A percentile compares a stretch with the other conserved stretches of the same genome.
Conservation (phyloP, 1,139 yeast genomes). For the Protomyces lactucae-debilis region DNA sequence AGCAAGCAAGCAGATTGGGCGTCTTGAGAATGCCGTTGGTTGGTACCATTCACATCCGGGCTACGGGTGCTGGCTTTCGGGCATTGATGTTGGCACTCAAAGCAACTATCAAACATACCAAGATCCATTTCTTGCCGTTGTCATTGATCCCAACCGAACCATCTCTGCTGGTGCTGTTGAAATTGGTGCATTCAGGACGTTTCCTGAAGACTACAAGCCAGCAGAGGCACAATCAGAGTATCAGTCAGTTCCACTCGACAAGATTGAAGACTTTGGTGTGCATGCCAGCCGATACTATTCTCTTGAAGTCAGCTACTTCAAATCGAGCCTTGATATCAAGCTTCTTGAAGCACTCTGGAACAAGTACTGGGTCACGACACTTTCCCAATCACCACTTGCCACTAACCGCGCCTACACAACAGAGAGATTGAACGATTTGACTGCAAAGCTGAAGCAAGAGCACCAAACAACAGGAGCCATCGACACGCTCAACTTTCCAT, state of each 20-base stretch:
- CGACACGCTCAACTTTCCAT: background rate
- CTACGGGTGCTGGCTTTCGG: conserved; percentile 49
- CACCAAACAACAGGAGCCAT: background rate
- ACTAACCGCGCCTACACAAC: conserved; percentile 19
- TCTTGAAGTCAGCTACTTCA: conserved; percentile 60
- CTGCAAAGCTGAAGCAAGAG: conserved; percentile 6
- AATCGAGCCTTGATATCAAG: conserved; percentile 50
- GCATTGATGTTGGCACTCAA: conserved; percentile 81
- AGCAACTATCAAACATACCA: conserved; percentile 77
- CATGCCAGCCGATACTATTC: conserved; percentile 69
- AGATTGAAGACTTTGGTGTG: conserved; percentile 60
- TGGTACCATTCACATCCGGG: conserved; percentile 92
- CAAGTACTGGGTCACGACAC: conserved; percentile 49
- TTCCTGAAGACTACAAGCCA: conserved; percentile 46
- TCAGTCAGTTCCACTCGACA: conserved; percentile 46
- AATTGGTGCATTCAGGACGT: conserved; percentile 88
- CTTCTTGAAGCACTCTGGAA: conserved; percentile 48
- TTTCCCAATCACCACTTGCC: conserved; percentile 38
- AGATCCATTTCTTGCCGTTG: conserved; percentile 87
- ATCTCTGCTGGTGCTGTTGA: conserved; percentile 62
- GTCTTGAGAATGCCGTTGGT: conserved; percentile 68
- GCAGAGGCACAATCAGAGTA: conserved; percentile 32
- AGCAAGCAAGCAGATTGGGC: conserved; percentile 51
- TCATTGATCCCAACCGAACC: conserved; percentile 75
- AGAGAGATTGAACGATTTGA: conserved; percentile 10